Percentiles rank a stretch among this genome's conserved stretches.
Conservation (phyloP, 768 basidiomycete genomes). For the Serpula lacrymans region DNA sequence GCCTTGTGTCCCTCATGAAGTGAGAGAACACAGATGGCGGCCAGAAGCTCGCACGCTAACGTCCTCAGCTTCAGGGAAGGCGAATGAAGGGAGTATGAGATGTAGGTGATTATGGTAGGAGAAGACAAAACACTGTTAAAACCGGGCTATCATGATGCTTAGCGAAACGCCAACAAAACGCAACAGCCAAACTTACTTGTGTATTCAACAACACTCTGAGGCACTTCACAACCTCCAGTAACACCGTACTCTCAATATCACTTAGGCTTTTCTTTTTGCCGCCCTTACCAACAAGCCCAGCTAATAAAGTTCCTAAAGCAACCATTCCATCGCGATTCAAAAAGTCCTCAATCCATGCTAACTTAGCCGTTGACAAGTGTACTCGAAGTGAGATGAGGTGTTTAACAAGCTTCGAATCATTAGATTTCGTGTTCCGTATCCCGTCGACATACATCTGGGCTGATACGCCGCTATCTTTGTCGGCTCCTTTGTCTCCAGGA, state of each 20-base stretch:
- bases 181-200: constrained; percentile 48
- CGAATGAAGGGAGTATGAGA: constrained; percentile 66
- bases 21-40: constrained; percentile 79
- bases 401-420: constrained; percentile 64
- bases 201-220: constrained; percentile 83
- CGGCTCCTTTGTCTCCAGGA: constrained; percentile 21
- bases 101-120: constrained; percentile 64
- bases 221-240: constrained; percentile 77
- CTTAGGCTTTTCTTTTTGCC: constrained; percentile 57
- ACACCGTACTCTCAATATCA: constrained; percentile 64
- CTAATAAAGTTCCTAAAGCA: constrained; percentile 54
- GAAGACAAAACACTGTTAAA: constrained; percentile 65
- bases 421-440: constrained; percentile 50
- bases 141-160: constrained; percentile 59
- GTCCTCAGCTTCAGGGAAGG: constrained; percentile 67
- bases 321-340: constrained; percentile 61
- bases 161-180: background rate
- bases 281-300: constrained; percentile 60
- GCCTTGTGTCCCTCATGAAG: constrained; percentile 66
- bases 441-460: constrained; percentile 63
- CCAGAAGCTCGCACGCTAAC: constrained; percentile 72
- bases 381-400: constrained; percentile 81
- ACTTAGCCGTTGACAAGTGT: constrained; percentile 77
- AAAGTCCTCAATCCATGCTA: constrained; percentile 79
- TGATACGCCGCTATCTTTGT: constrained; percentile 41